Percentiles rank a stretch among this genome's conserved stretches.
phyloP scores from a whole-genome alignment of 805 yeast genomes.

The Ogataea wickerhamii region DNA sequence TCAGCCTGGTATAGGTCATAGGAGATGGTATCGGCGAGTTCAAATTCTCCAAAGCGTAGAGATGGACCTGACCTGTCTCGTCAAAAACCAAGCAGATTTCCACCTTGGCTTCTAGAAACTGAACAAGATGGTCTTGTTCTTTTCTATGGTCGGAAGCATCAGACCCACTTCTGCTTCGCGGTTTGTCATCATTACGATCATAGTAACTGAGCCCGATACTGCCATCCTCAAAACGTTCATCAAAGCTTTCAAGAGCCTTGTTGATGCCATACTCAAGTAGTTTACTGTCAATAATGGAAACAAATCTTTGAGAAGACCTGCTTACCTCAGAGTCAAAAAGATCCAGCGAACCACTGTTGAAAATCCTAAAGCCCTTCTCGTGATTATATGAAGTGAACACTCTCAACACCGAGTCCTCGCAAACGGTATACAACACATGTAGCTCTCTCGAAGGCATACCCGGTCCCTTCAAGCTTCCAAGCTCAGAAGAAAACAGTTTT shows the following conservation, averaged over 20 bases:
- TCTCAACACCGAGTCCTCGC: constrained; percentile 55
- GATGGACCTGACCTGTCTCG: constrained; percentile 36
- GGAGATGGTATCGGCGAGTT: constrained; percentile 45
- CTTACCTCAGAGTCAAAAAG: constrained; percentile 20
- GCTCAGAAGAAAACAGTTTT: constrained; percentile 6
- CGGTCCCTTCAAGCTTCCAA: constrained; percentile 5
- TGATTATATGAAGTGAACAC: constrained; percentile 68
- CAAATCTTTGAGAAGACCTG: constrained; percentile 18
- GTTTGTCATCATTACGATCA: constrained; percentile 3
- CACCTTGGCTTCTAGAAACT: constrained; percentile 25
- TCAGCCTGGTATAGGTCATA: constrained; percentile 39
- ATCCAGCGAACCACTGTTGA: constrained; percentile 51
- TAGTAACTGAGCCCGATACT: neutral
- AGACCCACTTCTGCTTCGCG: constrained; percentile 19
- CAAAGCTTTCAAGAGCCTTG: constrained; percentile 19
- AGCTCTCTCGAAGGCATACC: constrained; percentile 30
- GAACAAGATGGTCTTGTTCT: constrained; percentile 23
- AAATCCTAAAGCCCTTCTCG: constrained; percentile 54
- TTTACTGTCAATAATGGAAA: constrained; percentile 37
- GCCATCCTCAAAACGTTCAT: constrained; percentile 8
- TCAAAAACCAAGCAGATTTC: constrained; percentile 44
- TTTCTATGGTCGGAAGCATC: constrained; percentile 7
- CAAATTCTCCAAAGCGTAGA: constrained; percentile 49
- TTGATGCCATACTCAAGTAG: constrained; percentile 30
- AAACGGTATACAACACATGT: constrained; percentile 61